Conservation (phyloP, 805 yeast genomes). For the Nakazawaea pomicola region DNA sequence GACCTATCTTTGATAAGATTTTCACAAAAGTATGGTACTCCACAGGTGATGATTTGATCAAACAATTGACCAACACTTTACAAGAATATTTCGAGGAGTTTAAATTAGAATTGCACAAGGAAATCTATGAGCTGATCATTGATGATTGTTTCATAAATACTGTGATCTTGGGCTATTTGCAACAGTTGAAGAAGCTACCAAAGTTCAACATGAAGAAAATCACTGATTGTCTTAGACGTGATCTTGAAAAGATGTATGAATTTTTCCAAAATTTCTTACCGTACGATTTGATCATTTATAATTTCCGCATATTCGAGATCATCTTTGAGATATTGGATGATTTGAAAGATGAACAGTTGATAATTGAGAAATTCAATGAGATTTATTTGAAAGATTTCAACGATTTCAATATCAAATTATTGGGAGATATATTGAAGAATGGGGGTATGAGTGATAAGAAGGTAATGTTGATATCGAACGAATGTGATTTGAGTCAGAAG, state of each 20-base stretch:
- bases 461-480: conserved; percentile 11
- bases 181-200: conserved; percentile 27
- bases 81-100: conserved; percentile 70
- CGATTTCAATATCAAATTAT: conserved; percentile 70
- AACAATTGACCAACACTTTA: conserved; percentile 66
- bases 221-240: conserved; percentile 51
- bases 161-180: conserved; percentile 21
- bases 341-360: conserved; percentile 35
- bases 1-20: conserved; percentile 52
- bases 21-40: conserved; percentile 72
- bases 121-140: conserved; percentile 46
- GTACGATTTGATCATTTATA: conserved; percentile 38
- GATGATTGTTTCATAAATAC: conserved; percentile 43
- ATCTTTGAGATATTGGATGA: conserved; percentile 49
- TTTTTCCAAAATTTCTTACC: conserved; percentile 42
- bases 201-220: conserved; percentile 24
- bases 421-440: conserved; percentile 56
- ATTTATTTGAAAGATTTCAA: conserved; percentile 61
- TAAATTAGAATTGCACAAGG: conserved; percentile 44
- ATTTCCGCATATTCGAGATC: conserved; percentile 56
- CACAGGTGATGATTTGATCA: conserved; percentile 46
- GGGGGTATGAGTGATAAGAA: conserved; percentile 27
- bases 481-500: conserved; percentile 8
- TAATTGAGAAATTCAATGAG: conserved; percentile 49
- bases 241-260: conserved; percentile 51